These are phyloP conservation scores for Bauhinia variegata DNA, from an alignment of 306 rosid species.

Conservation along the genomic window DNA sequence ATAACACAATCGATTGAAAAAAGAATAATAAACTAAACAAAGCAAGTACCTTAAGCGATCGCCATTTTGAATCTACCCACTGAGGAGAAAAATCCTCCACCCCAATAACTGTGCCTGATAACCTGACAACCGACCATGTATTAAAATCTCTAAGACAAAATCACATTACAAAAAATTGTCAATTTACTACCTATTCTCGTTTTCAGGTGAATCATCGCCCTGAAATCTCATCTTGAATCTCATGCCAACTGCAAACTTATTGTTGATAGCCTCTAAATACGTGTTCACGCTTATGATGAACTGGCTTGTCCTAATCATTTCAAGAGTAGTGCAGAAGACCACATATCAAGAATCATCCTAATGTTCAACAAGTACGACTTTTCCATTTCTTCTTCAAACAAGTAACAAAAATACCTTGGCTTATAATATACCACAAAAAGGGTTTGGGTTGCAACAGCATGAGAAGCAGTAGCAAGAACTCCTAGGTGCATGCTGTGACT, in stretches of 20 bases:
- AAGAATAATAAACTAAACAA: conserved; percentile 11
- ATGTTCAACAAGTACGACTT: neutral
- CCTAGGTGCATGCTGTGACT: conserved; percentile 97
- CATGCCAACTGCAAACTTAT: conserved; percentile 71
- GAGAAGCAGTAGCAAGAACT: conserved; percentile 96
- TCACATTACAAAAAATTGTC: conserved; percentile 5
- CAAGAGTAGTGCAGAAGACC: conserved; percentile 29
- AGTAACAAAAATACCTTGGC: conserved; percentile 64
- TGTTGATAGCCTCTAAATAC: conserved; percentile 63
- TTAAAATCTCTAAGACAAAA: conserved; percentile 29
- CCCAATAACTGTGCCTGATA: conserved; percentile 87
- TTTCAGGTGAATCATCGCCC: conserved; percentile 87
- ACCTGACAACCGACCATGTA: conserved; percentile 57
- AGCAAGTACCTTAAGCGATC: conserved; percentile 74
- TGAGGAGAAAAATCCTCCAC: conserved; percentile 75
- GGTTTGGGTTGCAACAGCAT: conserved; percentile 83
- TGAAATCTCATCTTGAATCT: conserved; percentile 86
- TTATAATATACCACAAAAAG: conserved; percentile 79
- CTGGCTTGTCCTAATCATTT: conserved; percentile 67
- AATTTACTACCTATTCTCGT: conserved; percentile 78
- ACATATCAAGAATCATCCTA: conserved; percentile 10
- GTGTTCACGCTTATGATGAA: conserved; percentile 73
- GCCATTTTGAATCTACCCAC: conserved; percentile 81
- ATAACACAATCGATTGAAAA: conserved; percentile 2
- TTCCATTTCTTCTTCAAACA: neutral